A percentile compares a stretch with the other conserved stretches of the same genome.
Evolutionary conservation across 345 rosid species (phyloP).

Genomic region (Moricandia moricandioides): DNA sequence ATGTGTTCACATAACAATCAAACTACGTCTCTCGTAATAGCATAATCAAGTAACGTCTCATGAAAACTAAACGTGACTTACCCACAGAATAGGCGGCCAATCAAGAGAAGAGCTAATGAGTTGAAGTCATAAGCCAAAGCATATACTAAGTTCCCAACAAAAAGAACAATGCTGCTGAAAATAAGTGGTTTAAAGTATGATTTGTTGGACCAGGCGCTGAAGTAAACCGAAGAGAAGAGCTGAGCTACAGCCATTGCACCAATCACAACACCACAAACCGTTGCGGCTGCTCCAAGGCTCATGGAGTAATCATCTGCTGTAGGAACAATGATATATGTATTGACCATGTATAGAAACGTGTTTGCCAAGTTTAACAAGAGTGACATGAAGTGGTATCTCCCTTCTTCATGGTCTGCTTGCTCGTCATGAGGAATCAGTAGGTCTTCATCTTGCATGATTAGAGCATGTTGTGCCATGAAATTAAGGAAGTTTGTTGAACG

Average conservation of each 20-base stretch:
- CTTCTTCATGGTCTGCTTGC: constrained; percentile 47
- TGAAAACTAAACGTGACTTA: constrained; percentile 35
- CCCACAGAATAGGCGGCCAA: constrained; percentile 94
- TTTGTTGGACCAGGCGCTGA: constrained; percentile 93
- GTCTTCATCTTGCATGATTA: constrained; percentile 89
- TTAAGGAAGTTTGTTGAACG: constrained; percentile 83
- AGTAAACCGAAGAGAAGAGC: constrained; percentile 89
- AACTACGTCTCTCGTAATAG: not conserved
- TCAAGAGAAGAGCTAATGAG: constrained; percentile 63
- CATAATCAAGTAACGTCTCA: not conserved
- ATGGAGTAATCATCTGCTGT: constrained; percentile 88
- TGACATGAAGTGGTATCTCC: constrained; percentile 81
- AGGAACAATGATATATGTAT: constrained; percentile 88
- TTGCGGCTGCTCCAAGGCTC: constrained; percentile 94
- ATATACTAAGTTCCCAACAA: constrained; percentile 70
- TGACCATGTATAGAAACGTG: constrained; percentile 92
- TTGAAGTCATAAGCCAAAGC: constrained; percentile 81
- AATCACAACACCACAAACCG: constrained; percentile 93
- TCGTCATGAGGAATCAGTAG: constrained; percentile 66
- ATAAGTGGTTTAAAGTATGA: constrained; percentile 91
- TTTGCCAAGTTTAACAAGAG: constrained; percentile 76
- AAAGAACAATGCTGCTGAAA: constrained; percentile 83
- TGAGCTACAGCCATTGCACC: constrained; percentile 98
- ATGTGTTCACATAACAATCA: not conserved
- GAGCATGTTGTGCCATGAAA: constrained; percentile 91